A percentile compares a stretch with the other conserved stretches of the same genome.
phyloP scores from a whole-genome alignment of 495 filamentous ascomycete genomes.

The Massariosphaeria phaeospora region DNA sequence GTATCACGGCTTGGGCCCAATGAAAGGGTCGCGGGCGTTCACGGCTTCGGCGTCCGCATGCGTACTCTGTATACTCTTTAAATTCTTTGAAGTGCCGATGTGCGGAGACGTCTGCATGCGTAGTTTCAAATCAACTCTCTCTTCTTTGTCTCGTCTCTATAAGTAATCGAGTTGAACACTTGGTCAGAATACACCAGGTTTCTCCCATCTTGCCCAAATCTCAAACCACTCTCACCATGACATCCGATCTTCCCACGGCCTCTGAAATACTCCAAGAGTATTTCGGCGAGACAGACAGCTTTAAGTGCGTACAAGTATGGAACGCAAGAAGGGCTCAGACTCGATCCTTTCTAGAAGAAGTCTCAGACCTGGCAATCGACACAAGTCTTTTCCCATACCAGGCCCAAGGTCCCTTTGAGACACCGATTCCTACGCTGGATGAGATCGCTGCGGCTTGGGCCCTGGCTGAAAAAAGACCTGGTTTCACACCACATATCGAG shows the following conservation, averaged over 20 bases:
- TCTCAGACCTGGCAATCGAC: not conserved
- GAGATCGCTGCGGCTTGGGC: not conserved
- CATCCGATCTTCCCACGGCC: not conserved
- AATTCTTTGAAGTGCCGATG: not conserved
- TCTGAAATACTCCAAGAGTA: not conserved
- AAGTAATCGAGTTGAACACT: not conserved
- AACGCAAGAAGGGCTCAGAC: not conserved
- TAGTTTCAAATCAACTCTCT: not conserved
- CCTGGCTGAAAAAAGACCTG: not conserved
- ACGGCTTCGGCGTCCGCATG: too few species aligned
- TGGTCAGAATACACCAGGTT: not conserved
- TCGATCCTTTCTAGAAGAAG: not conserved
- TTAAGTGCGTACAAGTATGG: not conserved
- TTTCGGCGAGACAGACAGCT: not conserved
- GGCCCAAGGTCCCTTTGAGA: constrained; percentile 1
- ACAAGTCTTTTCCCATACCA: not conserved
- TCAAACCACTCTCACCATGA: not conserved
- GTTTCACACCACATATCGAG: too few species aligned
- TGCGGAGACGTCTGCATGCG: not conserved
- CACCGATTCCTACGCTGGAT: not conserved
- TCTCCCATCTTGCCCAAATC: not conserved
- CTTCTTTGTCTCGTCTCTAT: not conserved
- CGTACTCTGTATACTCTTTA: too few species aligned
- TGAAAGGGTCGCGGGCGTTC: too few species aligned
- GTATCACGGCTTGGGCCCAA: too few species aligned